Evolutionary conservation across 2,329 filamentous ascomycete genomes (phyloP), one percentile per base, ranked within the genome.

Genomic region (Apiospora arundinis): DNA sequence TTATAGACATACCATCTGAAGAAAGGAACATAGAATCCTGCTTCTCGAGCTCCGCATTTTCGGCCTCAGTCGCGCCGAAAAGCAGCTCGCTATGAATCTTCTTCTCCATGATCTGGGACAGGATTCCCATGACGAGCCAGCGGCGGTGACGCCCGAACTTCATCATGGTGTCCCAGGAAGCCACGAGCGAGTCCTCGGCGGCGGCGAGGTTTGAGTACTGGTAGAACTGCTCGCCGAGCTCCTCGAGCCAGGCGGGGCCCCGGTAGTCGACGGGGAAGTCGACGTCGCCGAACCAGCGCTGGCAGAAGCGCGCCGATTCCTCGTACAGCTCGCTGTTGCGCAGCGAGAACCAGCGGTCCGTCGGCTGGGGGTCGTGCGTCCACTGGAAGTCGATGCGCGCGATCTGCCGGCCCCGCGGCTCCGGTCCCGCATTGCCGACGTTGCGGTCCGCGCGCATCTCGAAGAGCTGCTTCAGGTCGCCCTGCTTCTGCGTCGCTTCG

Each of bases 71-170:
- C 5, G 79, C 83, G 42, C 84, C 83, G 71, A 85, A 85, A 0
- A 85, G 73, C 52, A 85, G 74, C 49, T 79, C 77, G 48, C 78
- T 78, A 70, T 83, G 83, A 40, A 85, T 81, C 23, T 78, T 77
- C 72, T 77, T 80, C 72, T 84, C 79, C 68, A 85, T 75, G 52
- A 82, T 74, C 75, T 82, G 81, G 3, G 77, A 77, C 12, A 85
- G 67, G 9, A 85, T 75, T 1, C 81, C 82, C 68, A 78, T 76
- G 21, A 82, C 76, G 28, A 85, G 74, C 74, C 76, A 81, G 70
- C 76, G 77, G 18, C 83, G 77, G 68, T 80, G 76, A 14, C 11
- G 6, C 6, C 73, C 73, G 46, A 80, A 74, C 25, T 72, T 72
- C 40, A 85, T 68, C 63, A 84, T 73, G 21, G 69, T 71, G 52